Evolutionary conservation across 345 rosid genomes (phyloP), one percentile per base, ranked within the genome.

Genomic region (Rhodamnia rubescens): DNA sequence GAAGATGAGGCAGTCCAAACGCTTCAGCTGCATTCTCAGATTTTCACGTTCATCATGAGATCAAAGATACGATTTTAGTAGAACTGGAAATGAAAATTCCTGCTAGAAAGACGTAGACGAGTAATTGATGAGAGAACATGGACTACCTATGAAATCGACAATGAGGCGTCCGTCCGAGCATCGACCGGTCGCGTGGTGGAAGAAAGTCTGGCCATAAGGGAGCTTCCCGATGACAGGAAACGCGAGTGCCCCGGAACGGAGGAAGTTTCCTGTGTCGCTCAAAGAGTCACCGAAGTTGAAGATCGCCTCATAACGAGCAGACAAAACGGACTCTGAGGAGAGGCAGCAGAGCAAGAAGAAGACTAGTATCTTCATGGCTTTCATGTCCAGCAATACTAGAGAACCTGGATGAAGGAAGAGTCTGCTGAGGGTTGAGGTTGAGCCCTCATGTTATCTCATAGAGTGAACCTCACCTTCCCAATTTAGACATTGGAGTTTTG

Each of bases 161-260:
- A 69, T 69, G 26, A 69, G 47, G 26, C 80, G 80, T 36, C 80
- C 80, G 21, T 69, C 24, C 24, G 80, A 69, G 42, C 80, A 69
- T 69, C 80, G 90, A 11, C 95, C 95, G 2, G 95, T 92, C 36
- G 95, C 81, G 10, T 47, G 93, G 53, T 74, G 85, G 32, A 94
- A 94, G 87, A 91, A 94, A 57, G 95, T 93, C 89, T 87, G 61
- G 0, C 95, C 95, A 2, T 92, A 93, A 0, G 95, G 97, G 49
- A 78, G 92, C 85, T 88, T 89, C 18, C 87, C 92, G 6, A 69
- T 69, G 47, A 69, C 80, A 0, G 80, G 80, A 36, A 69, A 69
- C 20, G 80, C 3, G 2, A 69, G 80, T 36, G 80, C 80, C 24
- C 80, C 80, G 0, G 80, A 69, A 32, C 24, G 80, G 13, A 36